Evolutionary conservation across 2,329 filamentous ascomycete species (phyloP).

Genomic region (Alternaria solani): DNA sequence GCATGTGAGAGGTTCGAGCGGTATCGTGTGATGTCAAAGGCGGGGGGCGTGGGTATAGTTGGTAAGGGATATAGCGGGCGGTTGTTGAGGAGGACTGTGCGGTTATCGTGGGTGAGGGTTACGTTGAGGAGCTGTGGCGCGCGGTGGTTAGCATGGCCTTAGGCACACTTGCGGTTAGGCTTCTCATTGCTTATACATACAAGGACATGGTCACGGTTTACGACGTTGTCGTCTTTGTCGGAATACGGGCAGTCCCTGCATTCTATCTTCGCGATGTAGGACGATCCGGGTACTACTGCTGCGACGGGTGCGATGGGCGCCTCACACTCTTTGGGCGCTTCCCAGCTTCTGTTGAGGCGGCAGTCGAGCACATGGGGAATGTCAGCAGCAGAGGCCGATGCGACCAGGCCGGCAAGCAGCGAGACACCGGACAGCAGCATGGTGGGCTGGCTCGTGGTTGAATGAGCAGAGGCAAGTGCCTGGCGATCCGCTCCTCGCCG

Average conservation of each 20-base stretch:
- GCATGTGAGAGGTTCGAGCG: conserved; percentile 32
- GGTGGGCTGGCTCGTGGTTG: conserved; percentile 18
- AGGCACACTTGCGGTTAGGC: not conserved
- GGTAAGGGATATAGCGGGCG: conserved; percentile 38
- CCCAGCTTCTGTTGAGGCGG: conserved; percentile 9
- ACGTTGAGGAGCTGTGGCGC: conserved; percentile 41
- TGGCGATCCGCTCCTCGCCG: conserved; percentile 18
- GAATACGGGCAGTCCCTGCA: conserved; percentile 40
- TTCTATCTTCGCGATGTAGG: conserved; percentile 42
- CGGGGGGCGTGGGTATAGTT: conserved; percentile 35
- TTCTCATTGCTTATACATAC: conserved; percentile 25
- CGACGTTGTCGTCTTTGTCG: conserved; percentile 12
- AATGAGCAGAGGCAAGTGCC: conserved; percentile 12
- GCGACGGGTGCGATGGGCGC: conserved; percentile 36
- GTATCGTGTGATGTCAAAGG: conserved; percentile 29
- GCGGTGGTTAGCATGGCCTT: conserved; percentile 4
- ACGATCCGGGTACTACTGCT: conserved; percentile 31
- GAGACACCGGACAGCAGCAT: conserved; percentile 14
- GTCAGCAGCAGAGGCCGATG: conserved; percentile 12
- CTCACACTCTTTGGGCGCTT: conserved; percentile 26
- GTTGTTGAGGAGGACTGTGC: conserved; percentile 38
- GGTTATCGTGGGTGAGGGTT: conserved; percentile 39
- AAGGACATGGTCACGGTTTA: conserved; percentile 33
- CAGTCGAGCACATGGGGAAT: conserved; percentile 28
- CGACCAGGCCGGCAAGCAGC: conserved; percentile 20